phyloP scores from a whole-genome alignment of 2,329 filamentous ascomycete genomes.

The Parastagonospora nodorum region DNA sequence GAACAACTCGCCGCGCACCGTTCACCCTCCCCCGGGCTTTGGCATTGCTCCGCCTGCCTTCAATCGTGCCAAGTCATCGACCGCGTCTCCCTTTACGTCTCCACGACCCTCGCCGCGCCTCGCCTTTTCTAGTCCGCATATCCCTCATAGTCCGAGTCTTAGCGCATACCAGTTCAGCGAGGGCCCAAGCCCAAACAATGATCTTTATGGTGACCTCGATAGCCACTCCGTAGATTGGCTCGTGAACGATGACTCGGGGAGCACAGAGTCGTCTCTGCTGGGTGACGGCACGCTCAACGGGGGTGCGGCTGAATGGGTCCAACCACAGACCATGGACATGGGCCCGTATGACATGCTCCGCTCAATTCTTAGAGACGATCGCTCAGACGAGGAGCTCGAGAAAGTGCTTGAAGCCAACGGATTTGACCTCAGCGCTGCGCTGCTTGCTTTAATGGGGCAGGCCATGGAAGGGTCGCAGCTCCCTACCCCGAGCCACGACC shows the following conservation, averaged over 20 bases:
- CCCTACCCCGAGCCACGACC: conserved; percentile 56
- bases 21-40: conserved; percentile 83
- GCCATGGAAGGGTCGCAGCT: conserved; percentile 59
- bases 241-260: conserved; percentile 82
- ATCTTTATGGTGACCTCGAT: conserved; percentile 89
- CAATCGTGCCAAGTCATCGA: conserved; percentile 71
- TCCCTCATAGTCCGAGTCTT: conserved; percentile 90
- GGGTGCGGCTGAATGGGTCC: conserved; percentile 79
- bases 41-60: conserved; percentile 74
- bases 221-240: conserved; percentile 97
- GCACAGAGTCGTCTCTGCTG: conserved; percentile 74
- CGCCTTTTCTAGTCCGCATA: conserved; percentile 84
- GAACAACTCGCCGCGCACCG: conserved; percentile 78
- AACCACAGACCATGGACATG: conserved; percentile 80
- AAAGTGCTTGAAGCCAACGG: conserved; percentile 84
- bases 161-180: conserved; percentile 97
- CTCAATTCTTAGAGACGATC: conserved; percentile 87
- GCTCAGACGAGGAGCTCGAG: conserved; percentile 93
- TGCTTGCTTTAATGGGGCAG: conserved; percentile 83
- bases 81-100: conserved; percentile 89
- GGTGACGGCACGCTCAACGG: conserved; percentile 75
- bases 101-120: conserved; percentile 91
- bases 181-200: conserved; percentile 70
- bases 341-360: conserved; percentile 97
- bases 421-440: conserved; percentile 91